Percentiles rank a stretch among this genome's conserved stretches.
phyloP scores from a whole-genome alignment of 1,284 basidiomycete species.

The Coriolopsis trogii region DNA sequence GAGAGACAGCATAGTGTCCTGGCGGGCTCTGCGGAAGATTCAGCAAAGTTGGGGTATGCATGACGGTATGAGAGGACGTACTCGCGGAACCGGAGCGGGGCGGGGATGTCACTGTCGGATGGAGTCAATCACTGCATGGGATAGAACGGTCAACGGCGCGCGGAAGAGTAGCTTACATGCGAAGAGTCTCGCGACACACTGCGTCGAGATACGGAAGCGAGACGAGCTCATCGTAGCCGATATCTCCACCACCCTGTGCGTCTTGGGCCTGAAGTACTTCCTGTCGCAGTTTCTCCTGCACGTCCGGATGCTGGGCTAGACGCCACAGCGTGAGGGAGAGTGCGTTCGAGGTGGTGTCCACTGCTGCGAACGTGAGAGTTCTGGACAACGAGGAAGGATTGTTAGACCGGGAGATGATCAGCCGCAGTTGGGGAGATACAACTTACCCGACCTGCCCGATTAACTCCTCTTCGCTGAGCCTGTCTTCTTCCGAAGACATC shows the following conservation, averaged over 20 bases:
- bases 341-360: conserved; percentile 30
- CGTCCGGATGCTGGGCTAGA: conserved; percentile 20
- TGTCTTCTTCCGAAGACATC: conserved; percentile 21
- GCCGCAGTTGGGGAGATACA: background rate
- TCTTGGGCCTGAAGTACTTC: conserved; percentile 24
- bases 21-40: conserved; percentile 26
- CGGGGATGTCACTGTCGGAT: no score
- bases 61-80: no score
- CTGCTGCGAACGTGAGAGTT: conserved; percentile 27
- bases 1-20: conserved; percentile 22
- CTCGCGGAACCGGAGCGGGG: no score
- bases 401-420: no score
- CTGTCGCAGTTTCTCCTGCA: conserved; percentile 1
- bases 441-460: conserved; percentile 30
- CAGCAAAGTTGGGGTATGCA: no score
- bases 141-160: no score
- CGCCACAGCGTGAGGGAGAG: conserved; percentile 29
- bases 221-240: conserved; percentile 31
- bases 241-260: conserved; percentile 22
- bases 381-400: no score
- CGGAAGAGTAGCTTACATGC: background rate
- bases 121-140: no score
- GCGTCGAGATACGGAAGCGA: conserved; percentile 35
- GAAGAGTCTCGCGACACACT: conserved; percentile 15
- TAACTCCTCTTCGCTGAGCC: conserved; percentile 27